These are phyloP conservation scores for Coemansia brasiliensis DNA, from an alignment of 192 early-diverging fungal genomes.

Conservation along the genomic window DNA sequence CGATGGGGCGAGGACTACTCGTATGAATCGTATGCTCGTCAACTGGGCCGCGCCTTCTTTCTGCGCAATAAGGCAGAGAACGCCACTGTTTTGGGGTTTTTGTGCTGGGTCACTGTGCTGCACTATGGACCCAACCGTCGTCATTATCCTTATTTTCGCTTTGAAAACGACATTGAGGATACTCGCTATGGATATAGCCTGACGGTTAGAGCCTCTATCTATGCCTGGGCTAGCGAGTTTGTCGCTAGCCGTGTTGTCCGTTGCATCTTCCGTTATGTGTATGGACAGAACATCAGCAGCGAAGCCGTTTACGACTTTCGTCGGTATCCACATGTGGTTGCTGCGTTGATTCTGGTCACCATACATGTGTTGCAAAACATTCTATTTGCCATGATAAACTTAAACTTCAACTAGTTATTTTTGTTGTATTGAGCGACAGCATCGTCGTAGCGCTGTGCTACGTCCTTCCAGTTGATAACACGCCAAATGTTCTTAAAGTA, in stretches of 20 bases:
- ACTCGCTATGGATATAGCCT: slow-evolving; percentile 54
- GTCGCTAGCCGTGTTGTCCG: slow-evolving; percentile 63
- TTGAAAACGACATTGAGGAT: slow-evolving; percentile 30
- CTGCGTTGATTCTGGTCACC: slow-evolving; percentile 67
- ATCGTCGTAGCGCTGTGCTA: slow-evolving; percentile 79
- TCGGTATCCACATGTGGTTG: slow-evolving; percentile 66
- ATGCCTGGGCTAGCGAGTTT: slow-evolving; percentile 70
- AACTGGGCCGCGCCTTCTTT: slow-evolving; percentile 70
- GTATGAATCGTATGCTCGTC: slow-evolving; percentile 66
- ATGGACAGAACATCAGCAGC: slow-evolving; percentile 61
- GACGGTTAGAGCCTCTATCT: slow-evolving; percentile 62
- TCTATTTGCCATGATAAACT: slow-evolving; percentile 61
- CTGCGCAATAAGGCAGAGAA: slow-evolving; percentile 76
- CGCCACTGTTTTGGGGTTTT: slow-evolving; percentile 73
- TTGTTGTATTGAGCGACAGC: slow-evolving; percentile 28
- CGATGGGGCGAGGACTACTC: slow-evolving; percentile 62
- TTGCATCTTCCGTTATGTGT: slow-evolving; percentile 58
- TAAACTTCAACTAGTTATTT: slow-evolving; percentile 50
- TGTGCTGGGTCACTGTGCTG: slow-evolving; percentile 68
- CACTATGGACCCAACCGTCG: slow-evolving; percentile 68
- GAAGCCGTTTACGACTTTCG: slow-evolving; percentile 69
- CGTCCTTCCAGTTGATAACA: slow-evolving; percentile 98
- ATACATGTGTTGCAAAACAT: slow-evolving; percentile 75
- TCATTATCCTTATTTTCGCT: slow-evolving; percentile 71
- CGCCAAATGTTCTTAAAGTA: slow-evolving; percentile 95